A percentile compares a stretch with the other conserved stretches of the same genome.
These are phyloP conservation scores for Wickerhamomyces strasburgensis DNA, from an alignment of 805 yeast genomes.

Conservation along the genomic window DNA sequence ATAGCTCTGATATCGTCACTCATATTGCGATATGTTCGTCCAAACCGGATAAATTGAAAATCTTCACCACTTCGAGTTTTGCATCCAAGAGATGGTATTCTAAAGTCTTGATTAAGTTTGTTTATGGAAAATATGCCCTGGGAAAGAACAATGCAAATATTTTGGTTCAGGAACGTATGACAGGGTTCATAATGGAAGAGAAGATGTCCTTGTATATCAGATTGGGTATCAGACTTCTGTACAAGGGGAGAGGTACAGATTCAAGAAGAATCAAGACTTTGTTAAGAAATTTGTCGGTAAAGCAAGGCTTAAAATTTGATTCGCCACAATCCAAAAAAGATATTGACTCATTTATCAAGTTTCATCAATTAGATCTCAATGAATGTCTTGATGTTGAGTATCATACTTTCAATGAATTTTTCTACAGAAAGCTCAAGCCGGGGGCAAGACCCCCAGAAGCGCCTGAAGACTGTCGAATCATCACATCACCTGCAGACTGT, in stretches of 20 bases:
- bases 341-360: constrained; percentile 73
- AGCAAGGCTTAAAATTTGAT: constrained; percentile 85
- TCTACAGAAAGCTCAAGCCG: constrained; percentile 70
- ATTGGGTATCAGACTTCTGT: constrained; percentile 78
- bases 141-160: constrained; percentile 94
- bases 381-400: constrained; percentile 61
- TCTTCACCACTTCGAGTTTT: constrained; percentile 71
- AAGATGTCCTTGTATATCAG: constrained; percentile 87
- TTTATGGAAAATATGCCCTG: constrained; percentile 80
- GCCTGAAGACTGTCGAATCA: constrained; percentile 6
- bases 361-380: constrained; percentile 71
- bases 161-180: constrained; percentile 82
- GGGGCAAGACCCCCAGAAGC: constrained; percentile 68
- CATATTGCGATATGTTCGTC: constrained; percentile 86
- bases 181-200: constrained; percentile 89
- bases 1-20: constrained; percentile 70
- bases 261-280: constrained; percentile 54
- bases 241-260: constrained; percentile 67
- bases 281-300: constrained; percentile 60
- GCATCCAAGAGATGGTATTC: constrained; percentile 90
- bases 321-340: constrained; percentile 56
- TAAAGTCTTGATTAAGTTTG: constrained; percentile 72
- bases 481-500: constrained; percentile 69
- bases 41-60: constrained; percentile 65
- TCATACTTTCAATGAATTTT: constrained; percentile 81